Conservation (phyloP, 2,329 filamentous ascomycete species). For the Aspergillus versicolor region DNA sequence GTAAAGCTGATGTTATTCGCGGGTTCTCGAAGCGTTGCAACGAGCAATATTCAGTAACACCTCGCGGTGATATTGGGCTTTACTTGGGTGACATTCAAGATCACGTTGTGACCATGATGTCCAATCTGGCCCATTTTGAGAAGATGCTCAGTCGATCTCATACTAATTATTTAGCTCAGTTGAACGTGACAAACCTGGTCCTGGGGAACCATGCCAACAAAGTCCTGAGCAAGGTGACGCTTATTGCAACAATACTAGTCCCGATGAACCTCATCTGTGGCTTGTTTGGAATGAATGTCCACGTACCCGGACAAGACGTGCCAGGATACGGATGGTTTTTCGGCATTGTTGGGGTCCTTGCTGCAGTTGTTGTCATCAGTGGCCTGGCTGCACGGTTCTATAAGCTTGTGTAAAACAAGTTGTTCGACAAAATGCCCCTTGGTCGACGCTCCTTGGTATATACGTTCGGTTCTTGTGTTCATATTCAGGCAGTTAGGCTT, state of each 20-base stretch:
- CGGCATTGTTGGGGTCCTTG: constrained; percentile 49
- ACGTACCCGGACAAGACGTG: constrained; percentile 42
- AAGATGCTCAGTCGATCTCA: constrained; percentile 95
- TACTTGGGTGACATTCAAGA: constrained; percentile 98
- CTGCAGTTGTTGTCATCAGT: constrained; percentile 39
- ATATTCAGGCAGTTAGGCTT: background rate
- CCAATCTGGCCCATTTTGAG: constrained; percentile 90
- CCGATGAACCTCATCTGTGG: constrained; percentile 86
- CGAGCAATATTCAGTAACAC: constrained; percentile 92
- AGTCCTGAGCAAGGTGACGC: constrained; percentile 90
- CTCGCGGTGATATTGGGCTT: constrained; percentile 91
- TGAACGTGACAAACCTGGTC: constrained; percentile 86
- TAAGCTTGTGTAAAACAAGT: constrained; percentile 36
- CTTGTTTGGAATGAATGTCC: constrained; percentile 54
- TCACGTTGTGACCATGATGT: constrained; percentile 99
- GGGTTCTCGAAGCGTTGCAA: constrained; percentile 99
- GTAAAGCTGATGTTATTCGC: constrained; percentile 97
- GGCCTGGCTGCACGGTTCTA: constrained; percentile 41
- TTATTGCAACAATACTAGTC: constrained; percentile 92
- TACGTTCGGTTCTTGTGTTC: background rate
- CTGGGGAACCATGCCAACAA: constrained; percentile 87
- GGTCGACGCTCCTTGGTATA: background rate
- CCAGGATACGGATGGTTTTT: constrained; percentile 48
- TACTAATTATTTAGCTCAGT: constrained; percentile 92
- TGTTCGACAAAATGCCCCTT: background rate